Base-by-base conservation (phyloP, 176 grass and related monocot genomes). In the sorghum (Sorghum bicolor) region DNA sequence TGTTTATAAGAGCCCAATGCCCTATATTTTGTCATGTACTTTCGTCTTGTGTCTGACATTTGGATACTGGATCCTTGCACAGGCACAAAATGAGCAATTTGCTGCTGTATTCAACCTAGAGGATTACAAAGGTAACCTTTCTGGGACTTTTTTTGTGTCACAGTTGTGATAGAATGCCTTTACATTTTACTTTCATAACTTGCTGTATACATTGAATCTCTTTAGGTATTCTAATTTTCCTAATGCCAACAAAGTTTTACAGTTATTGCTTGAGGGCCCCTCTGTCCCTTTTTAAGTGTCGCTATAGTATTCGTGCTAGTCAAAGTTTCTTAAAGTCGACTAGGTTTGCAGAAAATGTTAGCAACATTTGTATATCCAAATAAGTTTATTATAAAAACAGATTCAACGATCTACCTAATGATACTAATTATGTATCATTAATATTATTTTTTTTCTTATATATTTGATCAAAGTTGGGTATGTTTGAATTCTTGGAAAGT, bases 51-150 rank as follows among this genome's bases (percentile, higher is more conserved):
- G 67, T 28, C 11, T 79, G 65, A 62, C 6, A 63, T 1, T 26
- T 76, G 30, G 72, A 33, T 82, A 74, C 41, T 80, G 72, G 31
- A 67, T 68, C 45, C 74, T 84, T 81, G 13, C 37, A 31, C 88
- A 99, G 97, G 93, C 93, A 72, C 97, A 99, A 84, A 99, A 96
- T 31, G 88, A 89, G 20, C 88, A 99, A 85, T 99, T 96, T 72
- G 76, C 97, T 81, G 64, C 83, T 82, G 87, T 96, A 25, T 99
- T 99, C 80, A 96, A 94, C 86, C 77, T 99, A 61, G 93, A 99
- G 67, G 97, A 99, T 81, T 92, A 92, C 82, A 96, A 90, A 96
- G 97, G 97, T 99, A 88, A 44, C 25, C 44, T 7, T 63, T 74
- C 38, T 37, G 20, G 41, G 72, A 26, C 63, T 19, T 72, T 84